phyloP scores from a whole-genome alignment of 202 grass and related monocot genomes.

The Elaeis oleifera region DNA sequence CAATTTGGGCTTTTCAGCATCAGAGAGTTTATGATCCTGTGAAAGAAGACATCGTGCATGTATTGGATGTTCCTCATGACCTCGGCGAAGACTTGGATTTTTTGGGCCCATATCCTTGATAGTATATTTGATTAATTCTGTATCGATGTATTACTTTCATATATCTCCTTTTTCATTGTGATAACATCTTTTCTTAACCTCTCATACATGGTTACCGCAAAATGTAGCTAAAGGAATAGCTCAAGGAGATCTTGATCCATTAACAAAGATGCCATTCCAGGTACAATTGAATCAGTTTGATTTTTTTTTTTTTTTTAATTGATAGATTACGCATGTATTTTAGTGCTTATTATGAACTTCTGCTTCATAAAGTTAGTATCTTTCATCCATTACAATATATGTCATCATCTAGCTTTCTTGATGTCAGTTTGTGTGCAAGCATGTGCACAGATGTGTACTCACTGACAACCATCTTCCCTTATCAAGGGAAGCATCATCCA shows the following conservation, averaged over 20 bases:
- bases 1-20: constrained; percentile 82
- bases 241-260: constrained; percentile 72
- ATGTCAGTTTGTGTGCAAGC: too few relatives aligned
- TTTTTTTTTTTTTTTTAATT: constrained; percentile 7
- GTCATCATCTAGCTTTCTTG: too few relatives aligned
- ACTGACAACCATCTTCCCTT: too few relatives aligned
- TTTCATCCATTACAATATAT: too few relatives aligned
- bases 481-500: too few relatives aligned
- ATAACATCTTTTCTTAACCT: constrained; percentile 55
- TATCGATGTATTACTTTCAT: background rate
- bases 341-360: background rate
- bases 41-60: constrained; percentile 70
- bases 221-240: constrained; percentile 80
- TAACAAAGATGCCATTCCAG: constrained; percentile 74
- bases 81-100: constrained; percentile 76
- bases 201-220: constrained; percentile 72
- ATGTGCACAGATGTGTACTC: too few relatives aligned
- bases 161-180: constrained; percentile 4
- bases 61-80: constrained; percentile 40
- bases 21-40: constrained; percentile 95
- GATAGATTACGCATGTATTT: constrained; percentile 4
- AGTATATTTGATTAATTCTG: constrained; percentile 2
- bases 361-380: too few relatives aligned
- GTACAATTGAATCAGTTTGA: constrained; percentile 24
- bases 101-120: constrained; percentile 96